These are phyloP conservation scores for Globisporangium nunn DNA, from an alignment of 352 stramenopile species.

Conservation along the genomic window DNA sequence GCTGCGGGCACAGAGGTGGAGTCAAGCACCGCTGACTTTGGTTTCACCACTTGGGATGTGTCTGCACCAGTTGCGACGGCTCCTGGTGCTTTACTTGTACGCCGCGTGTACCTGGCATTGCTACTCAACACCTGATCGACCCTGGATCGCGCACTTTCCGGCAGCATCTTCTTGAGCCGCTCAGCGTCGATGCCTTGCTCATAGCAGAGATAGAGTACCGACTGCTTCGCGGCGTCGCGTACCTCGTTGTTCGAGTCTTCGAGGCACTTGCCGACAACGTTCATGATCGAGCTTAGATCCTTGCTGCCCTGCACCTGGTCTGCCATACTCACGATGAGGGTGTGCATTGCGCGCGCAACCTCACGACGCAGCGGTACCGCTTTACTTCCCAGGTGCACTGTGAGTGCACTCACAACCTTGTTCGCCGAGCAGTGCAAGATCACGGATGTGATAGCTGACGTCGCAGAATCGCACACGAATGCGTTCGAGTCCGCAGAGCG, in stretches of 20 bases:
- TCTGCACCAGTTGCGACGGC: background rate
- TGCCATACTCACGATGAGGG: constrained; percentile 30
- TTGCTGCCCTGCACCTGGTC: constrained; percentile 30
- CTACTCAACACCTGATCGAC: constrained; percentile 37
- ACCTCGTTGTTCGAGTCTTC: constrained; percentile 78
- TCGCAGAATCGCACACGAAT: constrained; percentile 66
- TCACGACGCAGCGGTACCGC: constrained; percentile 51
- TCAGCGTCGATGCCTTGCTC: constrained; percentile 31
- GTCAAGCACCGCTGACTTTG: background rate
- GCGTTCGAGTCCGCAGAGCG: constrained; percentile 61
- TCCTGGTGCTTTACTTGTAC: constrained; percentile 5
- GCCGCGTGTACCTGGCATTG: constrained; percentile 15
- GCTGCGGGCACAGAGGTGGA: background rate
- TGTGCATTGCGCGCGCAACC: constrained; percentile 47
- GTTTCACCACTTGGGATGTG: constrained; percentile 1
- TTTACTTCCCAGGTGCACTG: constrained; percentile 32
- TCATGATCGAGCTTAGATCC: constrained; percentile 32
- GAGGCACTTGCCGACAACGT: constrained; percentile 50
- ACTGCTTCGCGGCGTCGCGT: constrained; percentile 56
- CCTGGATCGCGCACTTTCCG: constrained; percentile 29
- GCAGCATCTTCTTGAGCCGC: constrained; percentile 50
- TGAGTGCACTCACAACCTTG: constrained; percentile 36
- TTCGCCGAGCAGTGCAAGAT: constrained; percentile 46
- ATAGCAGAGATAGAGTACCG: constrained; percentile 37
- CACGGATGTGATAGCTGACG: constrained; percentile 35